Conservation (phyloP, 2,329 filamentous ascomycete genomes). For the Fusarium humuli region DNA sequence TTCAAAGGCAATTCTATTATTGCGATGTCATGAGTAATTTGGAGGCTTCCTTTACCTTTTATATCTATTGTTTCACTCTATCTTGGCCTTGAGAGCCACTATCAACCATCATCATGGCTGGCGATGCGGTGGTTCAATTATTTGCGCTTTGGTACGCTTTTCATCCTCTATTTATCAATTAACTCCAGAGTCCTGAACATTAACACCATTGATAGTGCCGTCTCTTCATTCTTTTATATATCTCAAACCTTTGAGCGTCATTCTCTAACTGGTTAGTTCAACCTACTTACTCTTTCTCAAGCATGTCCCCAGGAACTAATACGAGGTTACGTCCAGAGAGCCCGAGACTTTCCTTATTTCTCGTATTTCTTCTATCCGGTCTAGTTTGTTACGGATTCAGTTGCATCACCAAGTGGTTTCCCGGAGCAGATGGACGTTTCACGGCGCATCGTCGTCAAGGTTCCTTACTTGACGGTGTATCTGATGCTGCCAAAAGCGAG, state of each 20-base stretch:
- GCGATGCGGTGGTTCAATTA: constrained; percentile 38
- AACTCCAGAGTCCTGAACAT: not conserved
- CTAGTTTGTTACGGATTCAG: constrained; percentile 56
- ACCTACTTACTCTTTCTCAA: not conserved
- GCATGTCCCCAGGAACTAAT: not conserved
- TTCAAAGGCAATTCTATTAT: not conserved
- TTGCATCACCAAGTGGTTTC: constrained; percentile 59
- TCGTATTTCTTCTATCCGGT: constrained; percentile 61
- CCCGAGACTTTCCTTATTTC: constrained; percentile 60
- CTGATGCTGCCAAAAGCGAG: constrained; percentile 49
- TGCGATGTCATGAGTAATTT: constrained; percentile 31
- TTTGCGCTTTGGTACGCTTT: constrained; percentile 41
- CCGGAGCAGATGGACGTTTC: constrained; percentile 61
- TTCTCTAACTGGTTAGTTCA: constrained; percentile 59
- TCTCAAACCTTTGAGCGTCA: constrained; percentile 60
- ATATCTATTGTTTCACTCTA: constrained; percentile 19
- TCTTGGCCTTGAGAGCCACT: constrained; percentile 18
- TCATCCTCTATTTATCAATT: not conserved
- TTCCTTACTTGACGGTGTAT: constrained; percentile 38
- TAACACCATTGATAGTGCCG: constrained; percentile 52
- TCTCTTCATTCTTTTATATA: constrained; percentile 62
- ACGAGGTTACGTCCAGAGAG: constrained; percentile 53
- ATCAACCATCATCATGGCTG: constrained; percentile 35
- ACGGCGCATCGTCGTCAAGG: constrained; percentile 46
- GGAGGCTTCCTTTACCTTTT: constrained; percentile 13